Evolutionary conservation across 805 yeast species (phyloP), one percentile per base, ranked within the genome.

Genomic region (Myxozyma melibiosi): DNA sequence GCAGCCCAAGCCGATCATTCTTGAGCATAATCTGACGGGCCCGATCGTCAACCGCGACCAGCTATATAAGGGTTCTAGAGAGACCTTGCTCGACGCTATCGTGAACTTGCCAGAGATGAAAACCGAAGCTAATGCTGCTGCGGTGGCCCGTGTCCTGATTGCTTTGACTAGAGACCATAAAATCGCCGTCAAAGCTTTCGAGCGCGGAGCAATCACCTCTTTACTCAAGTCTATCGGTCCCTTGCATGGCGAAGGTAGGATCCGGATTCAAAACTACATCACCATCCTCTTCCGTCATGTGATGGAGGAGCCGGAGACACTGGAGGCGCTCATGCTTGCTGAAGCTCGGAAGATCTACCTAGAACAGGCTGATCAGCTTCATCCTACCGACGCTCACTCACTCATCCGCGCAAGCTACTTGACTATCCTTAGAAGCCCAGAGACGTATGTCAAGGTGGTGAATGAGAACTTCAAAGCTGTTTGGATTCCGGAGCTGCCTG

Each of bases 241-340:
- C 2, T 72, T 74, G 57, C 66, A 74, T 4, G 71, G 67, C 43
- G 70, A 76, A 4, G 71, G 74, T 1, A 72, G 73, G 11, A 33
- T 38, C 41, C 70, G 71, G 57, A 56, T 83, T 1, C 84, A 82
- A 57, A 73, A 78, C 4, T 69, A 81, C 1, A 74, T 84, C 20
- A 75, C 83, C 0, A 73, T 82, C 11, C 72, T 90, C 33, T 69
- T 85, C 1, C 79, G 96, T 67, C 76, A 86, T 42, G 84, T 90
- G 55, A 82, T 85, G 68, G 97, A 90, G 69, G 42, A 82, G 2
- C 68, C 73, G 0, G 78, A 76, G 0, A 72, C 80, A 11, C 72
- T 89, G 4, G 73, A 75, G 28, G 73, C 73, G 8, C 71, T 80
- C 37, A 80, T 88, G 65, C 65, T 72, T 0, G 73, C 77, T 22